Conservation (phyloP, 352 stramenopile genomes). For the Phytopythium mirpurense region DNA sequence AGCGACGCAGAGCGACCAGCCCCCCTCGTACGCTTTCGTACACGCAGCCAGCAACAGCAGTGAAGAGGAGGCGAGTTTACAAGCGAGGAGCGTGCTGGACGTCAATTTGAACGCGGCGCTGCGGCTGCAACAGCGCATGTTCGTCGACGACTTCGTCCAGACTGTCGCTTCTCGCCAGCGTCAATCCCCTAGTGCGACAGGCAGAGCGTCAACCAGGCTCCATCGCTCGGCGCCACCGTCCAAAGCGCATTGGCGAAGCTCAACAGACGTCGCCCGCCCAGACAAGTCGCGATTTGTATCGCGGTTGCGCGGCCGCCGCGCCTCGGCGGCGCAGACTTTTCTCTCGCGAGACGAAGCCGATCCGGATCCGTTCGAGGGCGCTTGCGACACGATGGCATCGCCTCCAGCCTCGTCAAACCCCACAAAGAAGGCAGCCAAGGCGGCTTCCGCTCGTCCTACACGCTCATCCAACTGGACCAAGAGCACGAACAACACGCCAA, state of each 20-base stretch:
- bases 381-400: not conserved
- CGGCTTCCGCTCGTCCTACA: not conserved
- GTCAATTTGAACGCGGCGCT: constrained; percentile 18
- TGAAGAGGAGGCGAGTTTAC: not conserved
- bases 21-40: not conserved
- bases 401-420: not conserved
- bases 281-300: constrained; percentile 12
- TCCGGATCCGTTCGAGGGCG: not conserved
- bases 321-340: not conserved
- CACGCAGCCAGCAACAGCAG: not conserved
- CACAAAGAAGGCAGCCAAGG: not conserved
- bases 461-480: not conserved
- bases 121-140: constrained; percentile 45
- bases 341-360: not conserved
- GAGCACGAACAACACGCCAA: too few species aligned
- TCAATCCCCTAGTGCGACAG: not conserved
- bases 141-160: constrained; percentile 49
- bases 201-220: not conserved
- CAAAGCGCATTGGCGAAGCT: not conserved
- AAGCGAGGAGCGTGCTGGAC: not conserved
- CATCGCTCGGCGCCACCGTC: not conserved
- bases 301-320: constrained; percentile 5
- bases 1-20: constrained; percentile 9
- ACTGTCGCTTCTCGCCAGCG: constrained; percentile 31
- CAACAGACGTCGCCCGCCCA: not conserved